Percentiles rank a stretch among this genome's conserved stretches.
These are phyloP conservation scores for Vararia minispora DNA, from an alignment of 768 basidiomycete species.

Conservation along the genomic window DNA sequence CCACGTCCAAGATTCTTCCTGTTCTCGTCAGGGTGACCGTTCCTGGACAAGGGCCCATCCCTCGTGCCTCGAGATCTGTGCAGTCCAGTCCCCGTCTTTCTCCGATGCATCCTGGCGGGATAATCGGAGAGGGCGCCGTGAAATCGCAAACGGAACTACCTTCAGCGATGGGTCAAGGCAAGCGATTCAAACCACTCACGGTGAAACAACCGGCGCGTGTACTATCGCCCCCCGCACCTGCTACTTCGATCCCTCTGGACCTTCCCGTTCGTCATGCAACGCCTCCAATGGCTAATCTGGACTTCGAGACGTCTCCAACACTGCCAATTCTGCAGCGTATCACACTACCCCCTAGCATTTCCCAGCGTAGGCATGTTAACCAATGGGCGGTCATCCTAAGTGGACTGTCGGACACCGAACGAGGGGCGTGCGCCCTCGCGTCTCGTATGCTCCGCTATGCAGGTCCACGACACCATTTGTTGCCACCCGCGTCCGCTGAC, in stretches of 20 bases:
- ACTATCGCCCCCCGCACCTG: not conserved
- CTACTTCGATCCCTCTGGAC: not conserved
- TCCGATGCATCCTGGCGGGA: not conserved
- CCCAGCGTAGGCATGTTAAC: slow-evolving; percentile 44
- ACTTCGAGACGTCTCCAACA: slow-evolving; percentile 21
- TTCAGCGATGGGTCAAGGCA: not conserved
- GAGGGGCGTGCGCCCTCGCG: slow-evolving; percentile 36
- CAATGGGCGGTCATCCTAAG: slow-evolving; percentile 44
- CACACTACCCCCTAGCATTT: slow-evolving; percentile 44
- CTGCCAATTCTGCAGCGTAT: slow-evolving; percentile 27
- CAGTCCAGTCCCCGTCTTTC: not conserved
- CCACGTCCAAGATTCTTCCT: not conserved
- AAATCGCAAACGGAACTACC: slow-evolving; percentile 7
- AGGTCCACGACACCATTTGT: slow-evolving; percentile 25
- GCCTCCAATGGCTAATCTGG: slow-evolving; percentile 18
- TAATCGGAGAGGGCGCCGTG: no score
- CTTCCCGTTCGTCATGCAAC: not conserved
- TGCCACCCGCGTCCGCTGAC: slow-evolving; percentile 1
- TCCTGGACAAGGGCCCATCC: not conserved
- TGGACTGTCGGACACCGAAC: slow-evolving; percentile 31
- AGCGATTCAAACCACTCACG: slow-evolving; percentile 23
- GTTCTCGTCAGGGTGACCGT: not conserved
- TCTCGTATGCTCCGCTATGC: slow-evolving; percentile 56
- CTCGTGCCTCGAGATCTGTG: not conserved
- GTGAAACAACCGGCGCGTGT: slow-evolving; percentile 11